phyloP scores from a whole-genome alignment of 352 stramenopile genomes.

The Phytopythium montanum region DNA sequence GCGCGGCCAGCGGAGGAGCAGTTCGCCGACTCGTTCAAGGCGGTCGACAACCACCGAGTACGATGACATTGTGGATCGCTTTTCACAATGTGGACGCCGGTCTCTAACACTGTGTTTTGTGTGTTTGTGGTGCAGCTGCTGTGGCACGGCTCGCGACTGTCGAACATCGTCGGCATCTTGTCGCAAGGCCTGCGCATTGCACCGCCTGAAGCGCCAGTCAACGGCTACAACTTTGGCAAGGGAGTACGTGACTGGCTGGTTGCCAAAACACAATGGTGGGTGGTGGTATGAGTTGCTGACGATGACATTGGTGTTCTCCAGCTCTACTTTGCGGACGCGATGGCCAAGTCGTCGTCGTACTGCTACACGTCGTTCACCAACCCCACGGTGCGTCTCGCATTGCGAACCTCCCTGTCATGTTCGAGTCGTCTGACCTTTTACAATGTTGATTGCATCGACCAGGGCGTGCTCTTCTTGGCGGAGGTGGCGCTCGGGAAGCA shows the following conservation, averaged over 20 bases:
- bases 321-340: slow-evolving; percentile 72
- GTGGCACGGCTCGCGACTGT: slow-evolving; percentile 59
- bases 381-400: background rate
- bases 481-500: slow-evolving; percentile 39
- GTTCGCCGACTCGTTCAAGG: slow-evolving; percentile 31
- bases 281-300: background rate
- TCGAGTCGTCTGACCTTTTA: background rate
- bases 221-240: slow-evolving; percentile 78
- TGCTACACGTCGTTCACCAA: slow-evolving; percentile 28
- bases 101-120: no score
- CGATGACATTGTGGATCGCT: background rate
- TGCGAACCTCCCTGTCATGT: background rate
- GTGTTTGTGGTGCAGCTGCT: slow-evolving; percentile 38
- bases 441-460: background rate
- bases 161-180: slow-evolving; percentile 72
- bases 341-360: slow-evolving; percentile 61
- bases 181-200: slow-evolving; percentile 71
- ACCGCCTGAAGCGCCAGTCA: slow-evolving; percentile 65
- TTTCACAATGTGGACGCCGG: no score
- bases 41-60: slow-evolving; percentile 51
- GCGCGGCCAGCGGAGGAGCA: slow-evolving; percentile 32
- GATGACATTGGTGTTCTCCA: slow-evolving; percentile 4
- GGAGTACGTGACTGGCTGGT: slow-evolving; percentile 24
- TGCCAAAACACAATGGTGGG: no score
- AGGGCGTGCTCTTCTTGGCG: slow-evolving; percentile 34